Percentiles rank a stretch among this genome's conserved stretches.
These are phyloP conservation scores for Nakazawaea ernobii DNA, from an alignment of 805 yeast species.

Conservation along the genomic window DNA sequence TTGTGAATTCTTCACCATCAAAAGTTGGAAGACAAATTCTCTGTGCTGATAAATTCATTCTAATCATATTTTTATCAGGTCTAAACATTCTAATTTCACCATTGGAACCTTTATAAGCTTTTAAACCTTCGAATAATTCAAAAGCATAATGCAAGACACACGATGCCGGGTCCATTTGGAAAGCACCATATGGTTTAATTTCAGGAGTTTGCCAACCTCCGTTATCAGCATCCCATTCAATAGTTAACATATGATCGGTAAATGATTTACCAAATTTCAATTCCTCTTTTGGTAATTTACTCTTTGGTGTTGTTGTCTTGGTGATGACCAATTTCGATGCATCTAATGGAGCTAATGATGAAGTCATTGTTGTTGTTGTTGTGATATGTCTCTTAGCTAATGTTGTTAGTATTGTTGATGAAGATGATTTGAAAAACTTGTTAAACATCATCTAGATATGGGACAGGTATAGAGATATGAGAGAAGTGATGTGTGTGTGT, in stretches of 20 bases:
- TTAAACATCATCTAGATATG: too few species aligned
- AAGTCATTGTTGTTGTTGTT: constrained; percentile 3
- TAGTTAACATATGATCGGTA: constrained; percentile 84
- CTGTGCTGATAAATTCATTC: constrained; percentile 85
- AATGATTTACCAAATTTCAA: constrained; percentile 70
- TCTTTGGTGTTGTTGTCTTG: constrained; percentile 44
- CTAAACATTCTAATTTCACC: constrained; percentile 80
- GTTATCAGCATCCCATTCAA: constrained; percentile 66
- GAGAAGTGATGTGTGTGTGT: too few species aligned
- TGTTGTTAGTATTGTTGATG: not conserved
- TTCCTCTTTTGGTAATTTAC: constrained; percentile 51
- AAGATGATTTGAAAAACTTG: not conserved
- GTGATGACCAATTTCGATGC: constrained; percentile 47
- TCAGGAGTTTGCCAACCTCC: constrained; percentile 88
- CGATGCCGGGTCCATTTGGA: constrained; percentile 79
- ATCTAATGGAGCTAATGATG: constrained; percentile 37
- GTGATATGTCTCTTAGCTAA: not conserved
- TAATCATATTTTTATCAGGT: constrained; percentile 84
- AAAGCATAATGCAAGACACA: constrained; percentile 93
- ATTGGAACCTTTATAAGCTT: constrained; percentile 70
- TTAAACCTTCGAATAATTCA: constrained; percentile 92
- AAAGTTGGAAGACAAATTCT: constrained; percentile 88
- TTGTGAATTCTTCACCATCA: constrained; percentile 70
- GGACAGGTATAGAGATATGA: too few species aligned
- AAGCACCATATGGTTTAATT: constrained; percentile 77